These are phyloP conservation scores for Carpinus viminea DNA, from an alignment of 306 rosid genomes.

Conservation along the genomic window DNA sequence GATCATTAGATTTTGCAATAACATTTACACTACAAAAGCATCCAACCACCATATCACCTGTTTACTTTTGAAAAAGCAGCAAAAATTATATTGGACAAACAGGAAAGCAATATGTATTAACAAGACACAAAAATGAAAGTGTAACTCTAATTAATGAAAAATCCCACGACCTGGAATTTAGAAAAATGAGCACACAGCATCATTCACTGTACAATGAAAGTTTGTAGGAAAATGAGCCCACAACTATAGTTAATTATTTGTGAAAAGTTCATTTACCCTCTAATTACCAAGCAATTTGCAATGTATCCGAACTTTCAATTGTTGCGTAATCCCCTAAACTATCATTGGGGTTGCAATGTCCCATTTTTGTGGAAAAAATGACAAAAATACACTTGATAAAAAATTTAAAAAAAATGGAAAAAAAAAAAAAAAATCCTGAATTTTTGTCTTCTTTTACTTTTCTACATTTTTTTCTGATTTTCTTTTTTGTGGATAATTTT, in stretches of 20 bases:
- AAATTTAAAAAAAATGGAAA: too few species aligned
- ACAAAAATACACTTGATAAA: too few species aligned
- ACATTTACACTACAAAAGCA: constrained; percentile 11
- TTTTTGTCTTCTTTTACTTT: too few species aligned
- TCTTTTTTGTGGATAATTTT: too few species aligned
- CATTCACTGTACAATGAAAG: background rate
- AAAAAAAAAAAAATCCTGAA: too few species aligned
- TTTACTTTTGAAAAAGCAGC: background rate
- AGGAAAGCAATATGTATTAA: background rate
- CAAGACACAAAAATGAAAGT: background rate
- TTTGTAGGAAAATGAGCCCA: background rate
- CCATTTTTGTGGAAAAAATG: too few species aligned
- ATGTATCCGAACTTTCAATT: background rate
- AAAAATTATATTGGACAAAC: background rate
- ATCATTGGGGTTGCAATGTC: too few species aligned
- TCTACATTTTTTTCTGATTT: too few species aligned
- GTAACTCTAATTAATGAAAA: background rate
- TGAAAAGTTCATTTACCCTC: too few species aligned
- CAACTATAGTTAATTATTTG: background rate
- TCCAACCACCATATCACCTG: background rate
- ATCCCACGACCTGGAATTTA: background rate
- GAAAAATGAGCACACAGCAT: background rate
- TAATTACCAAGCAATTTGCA: background rate
- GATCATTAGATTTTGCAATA: constrained; percentile 32
- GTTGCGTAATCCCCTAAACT: too few species aligned